Percentiles rank a stretch among this genome's conserved stretches.
Conservation (phyloP, 768 basidiomycete genomes). For the Hemileccinum impolitum region DNA sequence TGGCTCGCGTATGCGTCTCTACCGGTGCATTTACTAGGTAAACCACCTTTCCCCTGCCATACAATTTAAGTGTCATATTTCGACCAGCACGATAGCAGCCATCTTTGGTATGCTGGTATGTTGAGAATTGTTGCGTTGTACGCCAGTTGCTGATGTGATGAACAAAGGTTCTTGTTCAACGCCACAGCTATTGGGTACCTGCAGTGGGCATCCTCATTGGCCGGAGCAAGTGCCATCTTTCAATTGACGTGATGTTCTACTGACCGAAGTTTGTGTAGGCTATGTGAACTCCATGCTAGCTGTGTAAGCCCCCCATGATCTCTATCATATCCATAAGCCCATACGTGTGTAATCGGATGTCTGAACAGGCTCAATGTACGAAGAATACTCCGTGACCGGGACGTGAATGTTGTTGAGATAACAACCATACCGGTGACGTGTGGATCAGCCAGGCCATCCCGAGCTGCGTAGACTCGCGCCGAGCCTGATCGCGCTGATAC, state of each 20-base stretch:
- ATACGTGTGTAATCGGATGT: background rate
- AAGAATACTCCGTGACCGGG: slow-evolving; percentile 7
- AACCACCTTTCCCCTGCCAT: background rate
- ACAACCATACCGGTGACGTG: background rate
- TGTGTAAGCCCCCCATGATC: slow-evolving; percentile 3
- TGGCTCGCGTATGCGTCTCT: slow-evolving; percentile 13
- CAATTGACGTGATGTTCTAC: background rate
- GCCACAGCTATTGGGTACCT: background rate
- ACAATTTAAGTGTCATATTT: background rate
- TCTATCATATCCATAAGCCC: background rate
- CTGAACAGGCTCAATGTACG: slow-evolving; percentile 12
- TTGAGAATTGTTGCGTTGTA: too few species aligned
- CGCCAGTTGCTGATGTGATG: background rate
- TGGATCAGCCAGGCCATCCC: background rate
- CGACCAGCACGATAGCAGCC: background rate
- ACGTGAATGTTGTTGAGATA: background rate
- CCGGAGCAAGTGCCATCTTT: slow-evolving; percentile 2
- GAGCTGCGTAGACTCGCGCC: background rate
- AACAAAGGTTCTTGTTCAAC: slow-evolving; percentile 6
- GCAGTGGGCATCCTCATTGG: background rate
- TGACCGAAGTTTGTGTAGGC: slow-evolving; percentile 4
- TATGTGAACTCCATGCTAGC: slow-evolving; percentile 17
- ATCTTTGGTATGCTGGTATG: slow-evolving; percentile 3
- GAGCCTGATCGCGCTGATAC: background rate
- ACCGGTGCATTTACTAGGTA: slow-evolving; percentile 13